phyloP scores from a whole-genome alignment of 805 yeast species.

The Lipomyces yamanashiensis region DNA sequence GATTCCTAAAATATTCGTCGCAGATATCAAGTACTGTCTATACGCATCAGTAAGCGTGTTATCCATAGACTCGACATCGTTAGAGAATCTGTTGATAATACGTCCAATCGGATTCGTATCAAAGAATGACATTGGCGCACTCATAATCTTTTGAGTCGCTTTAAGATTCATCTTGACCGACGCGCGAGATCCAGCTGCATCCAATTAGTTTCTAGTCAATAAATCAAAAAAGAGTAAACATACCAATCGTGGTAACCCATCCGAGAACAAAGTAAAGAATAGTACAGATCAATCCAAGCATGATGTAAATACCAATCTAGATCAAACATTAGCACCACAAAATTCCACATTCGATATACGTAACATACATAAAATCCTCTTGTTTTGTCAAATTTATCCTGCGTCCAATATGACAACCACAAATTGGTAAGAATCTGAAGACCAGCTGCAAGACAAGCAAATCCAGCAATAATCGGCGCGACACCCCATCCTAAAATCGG shows the following conservation, averaged over 20 bases:
- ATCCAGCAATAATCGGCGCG: slow-evolving; percentile 46
- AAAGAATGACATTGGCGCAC: slow-evolving; percentile 80
- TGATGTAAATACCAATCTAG: slow-evolving; percentile 70
- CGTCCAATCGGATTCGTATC: slow-evolving; percentile 90
- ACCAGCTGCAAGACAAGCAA: slow-evolving; percentile 55
- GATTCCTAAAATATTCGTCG: slow-evolving; percentile 63
- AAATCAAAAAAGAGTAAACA: slow-evolving; percentile 41
- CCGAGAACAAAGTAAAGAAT: slow-evolving; percentile 54
- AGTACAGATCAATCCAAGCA: slow-evolving; percentile 58
- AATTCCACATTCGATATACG: too few relatives aligned
- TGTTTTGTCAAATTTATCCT: slow-evolving; percentile 54
- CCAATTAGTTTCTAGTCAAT: slow-evolving; percentile 42
- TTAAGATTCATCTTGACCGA: slow-evolving; percentile 60
- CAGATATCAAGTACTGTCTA: slow-evolving; percentile 61
- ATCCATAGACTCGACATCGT: slow-evolving; percentile 83
- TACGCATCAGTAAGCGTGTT: slow-evolving; percentile 75
- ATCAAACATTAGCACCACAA: neutral
- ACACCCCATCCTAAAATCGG: slow-evolving; percentile 48
- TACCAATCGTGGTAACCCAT: slow-evolving; percentile 41
- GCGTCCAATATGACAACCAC: slow-evolving; percentile 86
- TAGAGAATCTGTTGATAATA: slow-evolving; percentile 81
- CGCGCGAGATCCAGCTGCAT: slow-evolving; percentile 55
- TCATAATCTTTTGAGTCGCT: slow-evolving; percentile 65
- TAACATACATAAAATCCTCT: slow-evolving; percentile 49
- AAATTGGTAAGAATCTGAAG: slow-evolving; percentile 58